Conservation (phyloP, 176 grass and related monocot genomes). For the Areca catechu region DNA sequence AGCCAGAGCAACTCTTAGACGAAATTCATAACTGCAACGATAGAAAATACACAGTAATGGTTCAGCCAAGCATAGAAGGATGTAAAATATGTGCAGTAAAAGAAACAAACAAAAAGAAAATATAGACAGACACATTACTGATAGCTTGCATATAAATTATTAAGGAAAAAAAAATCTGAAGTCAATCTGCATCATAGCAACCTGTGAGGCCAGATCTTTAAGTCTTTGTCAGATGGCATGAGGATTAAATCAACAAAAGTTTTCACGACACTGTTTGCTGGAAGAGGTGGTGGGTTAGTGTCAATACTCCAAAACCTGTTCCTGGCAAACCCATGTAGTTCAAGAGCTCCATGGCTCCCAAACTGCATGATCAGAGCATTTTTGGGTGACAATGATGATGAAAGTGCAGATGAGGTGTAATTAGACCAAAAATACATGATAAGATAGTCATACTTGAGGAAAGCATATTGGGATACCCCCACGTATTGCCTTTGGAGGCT, state of each 20-base stretch:
- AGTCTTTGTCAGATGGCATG: conserved; percentile 61
- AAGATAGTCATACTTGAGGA: conserved; percentile 68
- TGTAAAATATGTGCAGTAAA: too few species aligned
- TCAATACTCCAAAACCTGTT: conserved; percentile 67
- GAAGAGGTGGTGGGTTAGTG: conserved; percentile 54
- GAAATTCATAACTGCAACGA: conserved; percentile 25
- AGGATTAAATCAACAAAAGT: conserved; percentile 80
- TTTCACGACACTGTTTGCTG: conserved; percentile 43
- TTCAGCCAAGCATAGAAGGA: too few species aligned
- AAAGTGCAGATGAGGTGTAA: not conserved
- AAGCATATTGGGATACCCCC: conserved; percentile 96
- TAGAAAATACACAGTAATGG: not conserved
- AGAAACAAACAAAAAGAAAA: too few species aligned
- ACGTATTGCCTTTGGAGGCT: conserved; percentile 70
- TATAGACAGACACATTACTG: too few species aligned
- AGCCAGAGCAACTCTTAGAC: conserved; percentile 19
- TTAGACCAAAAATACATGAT: conserved; percentile 10
- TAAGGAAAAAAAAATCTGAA: too few species aligned
- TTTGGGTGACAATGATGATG: conserved; percentile 1
- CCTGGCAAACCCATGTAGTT: conserved; percentile 84
- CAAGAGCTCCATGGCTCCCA: conserved; percentile 74
- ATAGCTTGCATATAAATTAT: too few species aligned
- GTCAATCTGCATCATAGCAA: conserved; percentile 13
- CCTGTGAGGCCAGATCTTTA: conserved; percentile 81
- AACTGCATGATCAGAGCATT: conserved; percentile 46